Conservation (phyloP, 371 early-diverging fungal species). For the Pancytospora philotis region DNA sequence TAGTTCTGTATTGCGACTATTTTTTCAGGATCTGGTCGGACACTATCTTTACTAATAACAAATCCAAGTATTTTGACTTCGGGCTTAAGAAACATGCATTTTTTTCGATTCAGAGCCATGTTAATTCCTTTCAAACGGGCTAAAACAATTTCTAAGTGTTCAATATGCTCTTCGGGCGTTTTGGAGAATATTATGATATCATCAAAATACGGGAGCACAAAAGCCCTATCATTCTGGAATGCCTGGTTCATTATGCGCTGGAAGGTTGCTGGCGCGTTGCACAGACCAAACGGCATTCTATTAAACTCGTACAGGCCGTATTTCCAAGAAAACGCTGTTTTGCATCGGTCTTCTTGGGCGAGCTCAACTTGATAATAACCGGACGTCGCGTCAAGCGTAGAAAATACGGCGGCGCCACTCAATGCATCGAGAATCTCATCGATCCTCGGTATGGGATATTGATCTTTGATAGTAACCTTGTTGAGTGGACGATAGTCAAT, state of each 20-base stretch:
- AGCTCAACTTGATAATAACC: conserved; percentile 60
- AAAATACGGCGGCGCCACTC: conserved; percentile 42
- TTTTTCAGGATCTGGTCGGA: conserved; percentile 14
- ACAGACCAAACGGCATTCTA: conserved; percentile 18
- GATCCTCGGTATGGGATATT: conserved; percentile 24
- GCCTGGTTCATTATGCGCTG: conserved; percentile 40
- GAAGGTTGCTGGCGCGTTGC: conserved; percentile 32
- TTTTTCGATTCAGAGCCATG: conserved; percentile 7
- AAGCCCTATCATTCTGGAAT: background rate
- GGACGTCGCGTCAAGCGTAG: conserved; percentile 54
- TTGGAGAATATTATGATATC: conserved; percentile 29
- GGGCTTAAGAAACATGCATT: conserved; percentile 4
- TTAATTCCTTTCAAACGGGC: background rate
- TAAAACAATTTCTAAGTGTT: conserved; percentile 15
- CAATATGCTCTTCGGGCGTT: conserved; percentile 6
- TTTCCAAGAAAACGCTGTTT: conserved; percentile 57
- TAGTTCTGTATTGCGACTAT: conserved; percentile 10
- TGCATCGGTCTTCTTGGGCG: conserved; percentile 29
- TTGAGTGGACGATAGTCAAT: conserved; percentile 32
- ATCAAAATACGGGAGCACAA: conserved; percentile 17
- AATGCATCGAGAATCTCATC: conserved; percentile 34
- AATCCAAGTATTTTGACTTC: conserved; percentile 37
- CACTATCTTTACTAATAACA: background rate
- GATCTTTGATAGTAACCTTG: conserved; percentile 16
- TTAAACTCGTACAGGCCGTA: conserved; percentile 55